Conservation (phyloP, 768 basidiomycete species). For the Trametes meyenii region DNA sequence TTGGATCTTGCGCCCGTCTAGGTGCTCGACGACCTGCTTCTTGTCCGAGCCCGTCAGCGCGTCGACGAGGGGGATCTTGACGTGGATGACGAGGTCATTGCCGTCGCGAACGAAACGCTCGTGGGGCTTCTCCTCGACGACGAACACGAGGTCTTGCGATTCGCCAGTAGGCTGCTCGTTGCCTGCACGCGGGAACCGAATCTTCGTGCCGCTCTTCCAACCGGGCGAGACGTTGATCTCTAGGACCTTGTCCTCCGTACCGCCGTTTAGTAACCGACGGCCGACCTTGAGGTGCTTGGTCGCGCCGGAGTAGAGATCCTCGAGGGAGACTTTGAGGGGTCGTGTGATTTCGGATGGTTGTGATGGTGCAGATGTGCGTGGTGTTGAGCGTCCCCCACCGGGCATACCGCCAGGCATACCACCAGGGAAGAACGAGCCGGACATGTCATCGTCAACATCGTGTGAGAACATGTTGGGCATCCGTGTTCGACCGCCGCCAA, state of each 20-base stretch:
- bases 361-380: conserved; percentile 37
- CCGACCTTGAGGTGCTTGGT: conserved; percentile 89
- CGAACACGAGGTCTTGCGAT: conserved; percentile 91
- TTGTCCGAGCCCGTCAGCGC: conserved; percentile 67
- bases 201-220: conserved; percentile 96
- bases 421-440: conserved; percentile 50
- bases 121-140: conserved; percentile 96
- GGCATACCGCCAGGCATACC: conserved; percentile 62
- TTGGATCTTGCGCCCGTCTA: conserved; percentile 82
- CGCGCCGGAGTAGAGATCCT: conserved; percentile 84
- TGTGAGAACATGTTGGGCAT: conserved; percentile 28
- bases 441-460: conserved; percentile 47
- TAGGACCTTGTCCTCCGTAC: conserved; percentile 82
- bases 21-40: conserved; percentile 60
- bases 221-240: conserved; percentile 83
- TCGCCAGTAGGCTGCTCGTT: conserved; percentile 74
- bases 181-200: conserved; percentile 85
- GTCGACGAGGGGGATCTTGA: conserved; percentile 78
- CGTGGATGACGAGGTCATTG: conserved; percentile 68
- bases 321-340: conserved; percentile 82
- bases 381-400: conserved; percentile 36
- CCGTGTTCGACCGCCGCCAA: conserved; percentile 27
- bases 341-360: conserved; percentile 74
- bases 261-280: conserved; percentile 69
- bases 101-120: conserved; percentile 73